Base-by-base conservation (phyloP, 805 yeast species). In the Grigorovia jiainica region DNA sequence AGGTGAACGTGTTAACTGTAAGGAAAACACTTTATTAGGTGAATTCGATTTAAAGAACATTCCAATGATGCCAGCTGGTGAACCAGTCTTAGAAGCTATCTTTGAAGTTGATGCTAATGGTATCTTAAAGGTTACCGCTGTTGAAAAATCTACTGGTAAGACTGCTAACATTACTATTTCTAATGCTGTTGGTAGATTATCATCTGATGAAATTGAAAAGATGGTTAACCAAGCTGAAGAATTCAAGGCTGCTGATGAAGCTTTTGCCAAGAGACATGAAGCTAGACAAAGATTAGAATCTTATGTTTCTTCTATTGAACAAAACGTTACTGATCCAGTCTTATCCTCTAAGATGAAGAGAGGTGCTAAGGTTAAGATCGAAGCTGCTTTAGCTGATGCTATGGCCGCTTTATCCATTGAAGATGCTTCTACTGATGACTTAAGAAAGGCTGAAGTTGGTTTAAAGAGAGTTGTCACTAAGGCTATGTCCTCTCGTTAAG, bases 101-200 rank as follows among this genome's bases (percentile, higher is more conserved):
- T 92, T 90, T 72, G 95, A 90, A 73, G 90, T 92, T 65, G 98
- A 92, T 72, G 97, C 97, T 66, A 92, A 90, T 73, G 98, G 98
- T 79, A 92, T 90, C 78, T 80, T 90, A 71, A 92, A 90, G 84
- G 98, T 90, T 63, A 89, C 96, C 59, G 98, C 98, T 52, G 82
- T 83, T 65, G 98, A 90, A 78, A 90, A 90, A 76, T 89, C 96
- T 50, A 90, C 97, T 55, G 98, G 98, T 74, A 87, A 90, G 72
- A 76, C 96, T 57, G 92, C 95, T 67, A 86, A 90, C 81, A 90
- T 92, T 67, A 90, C 97, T 68, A 92, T 92, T 78, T 87, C 97
- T 59, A 90, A 92, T 83, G 95, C 95, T 65, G 92, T 89, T 67
- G 97, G 97, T 71, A 85, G 95, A 83, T 84, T 90, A 68, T 82